Percentiles rank a stretch among this genome's conserved stretches.
Conservation (phyloP, 192 early-diverging fungal species). For the Coemansia sp. region DNA sequence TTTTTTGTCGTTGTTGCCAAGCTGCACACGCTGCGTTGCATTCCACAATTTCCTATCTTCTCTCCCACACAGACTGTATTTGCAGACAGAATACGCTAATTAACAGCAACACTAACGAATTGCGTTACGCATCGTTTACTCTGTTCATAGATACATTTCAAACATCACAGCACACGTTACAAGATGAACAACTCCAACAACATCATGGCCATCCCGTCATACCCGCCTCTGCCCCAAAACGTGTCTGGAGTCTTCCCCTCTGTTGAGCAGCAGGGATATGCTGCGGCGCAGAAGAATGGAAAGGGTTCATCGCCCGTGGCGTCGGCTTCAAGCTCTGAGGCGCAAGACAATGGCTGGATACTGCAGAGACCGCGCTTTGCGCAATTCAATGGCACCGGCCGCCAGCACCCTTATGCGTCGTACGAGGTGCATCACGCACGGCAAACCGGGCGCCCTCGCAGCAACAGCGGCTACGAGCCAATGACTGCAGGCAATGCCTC, state of each 20-base stretch:
- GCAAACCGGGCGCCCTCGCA: background rate
- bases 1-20: background rate
- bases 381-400: background rate
- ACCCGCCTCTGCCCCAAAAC: slow-evolving; percentile 46
- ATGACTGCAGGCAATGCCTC: background rate
- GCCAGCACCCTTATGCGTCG: background rate
- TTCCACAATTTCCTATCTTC: background rate
- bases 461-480: slow-evolving; percentile 1
- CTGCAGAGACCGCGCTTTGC: background rate
- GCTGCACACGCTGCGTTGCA: background rate
- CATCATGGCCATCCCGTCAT: slow-evolving; percentile 47
- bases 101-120: background rate
- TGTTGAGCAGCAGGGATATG: slow-evolving; percentile 24
- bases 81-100: background rate
- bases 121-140: background rate
- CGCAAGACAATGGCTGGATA: background rate
- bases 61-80: background rate
- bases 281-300: slow-evolving; percentile 14
- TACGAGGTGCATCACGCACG: background rate
- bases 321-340: background rate
- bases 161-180: background rate
- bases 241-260: slow-evolving; percentile 46
- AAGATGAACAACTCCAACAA: slow-evolving; percentile 29
- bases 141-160: background rate
- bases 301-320: slow-evolving; percentile 22